Evolutionary conservation across 2,329 filamentous ascomycete genomes (phyloP), one percentile per base, ranked within the genome.

Genomic region (Xylariaceae sp.): DNA sequence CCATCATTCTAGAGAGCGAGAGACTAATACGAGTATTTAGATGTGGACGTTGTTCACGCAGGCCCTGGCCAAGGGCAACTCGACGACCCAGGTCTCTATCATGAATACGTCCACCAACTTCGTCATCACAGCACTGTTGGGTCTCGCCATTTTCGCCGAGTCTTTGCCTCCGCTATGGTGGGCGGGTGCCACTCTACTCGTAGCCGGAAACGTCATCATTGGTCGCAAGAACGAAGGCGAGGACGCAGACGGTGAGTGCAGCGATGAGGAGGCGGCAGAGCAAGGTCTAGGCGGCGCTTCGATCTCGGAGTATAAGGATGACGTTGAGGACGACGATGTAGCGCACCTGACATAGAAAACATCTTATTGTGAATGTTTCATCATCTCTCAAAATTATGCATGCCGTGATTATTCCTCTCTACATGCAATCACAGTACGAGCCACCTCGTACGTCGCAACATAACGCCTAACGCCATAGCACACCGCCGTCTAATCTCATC

Each of bases 11-110:
- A 30, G 23, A 30, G 23, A 5, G 23, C 23, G 4, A 30, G 23
- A 1, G n/a, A 45, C 34, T 57, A 55, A 60, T n/a, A 39, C 13
- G 44, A 8, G 23, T n/a, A 44, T 34, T 11, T 9, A 64, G 62
- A 93, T 93, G 89, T 93, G 89, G 89, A 85, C 87, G 0, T 81
- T 93, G 52, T 93, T 92, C 76, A 93, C 89, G 5, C 82, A 84
- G 53, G 89, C 89, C 55, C 82, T 93, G n/a, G 85, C 88, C 0
- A 81, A 83, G 15, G 88, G 88, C 11, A 82, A 83, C 59, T 91
- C 88, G 1, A 91, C 89, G 7, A 90, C 89, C 0, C 88, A 90
- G 69, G 89, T 92, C 53, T 88, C 85, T 66, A 88, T 93, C 71
- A 85, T 93, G 73, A 93, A 93, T 73, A 92, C 89, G 2, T 90